Conservation (phyloP, 352 stramenopile genomes). For the Phytophthora tentaculata region DNA sequence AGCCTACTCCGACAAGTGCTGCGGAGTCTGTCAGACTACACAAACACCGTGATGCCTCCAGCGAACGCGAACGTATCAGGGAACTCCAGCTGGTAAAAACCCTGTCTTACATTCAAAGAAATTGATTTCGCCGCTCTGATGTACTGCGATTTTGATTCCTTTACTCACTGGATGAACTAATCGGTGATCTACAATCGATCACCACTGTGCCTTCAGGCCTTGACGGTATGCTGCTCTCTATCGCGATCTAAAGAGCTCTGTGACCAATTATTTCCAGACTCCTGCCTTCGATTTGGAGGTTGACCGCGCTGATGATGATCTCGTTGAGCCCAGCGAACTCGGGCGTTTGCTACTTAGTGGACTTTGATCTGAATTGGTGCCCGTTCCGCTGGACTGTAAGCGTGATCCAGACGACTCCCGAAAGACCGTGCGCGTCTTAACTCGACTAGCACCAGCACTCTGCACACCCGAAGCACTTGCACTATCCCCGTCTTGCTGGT, state of each 20-base stretch:
- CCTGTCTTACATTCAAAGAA: constrained; percentile 10
- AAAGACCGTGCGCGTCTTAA: constrained; percentile 17
- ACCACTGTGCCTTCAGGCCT: constrained; percentile 16
- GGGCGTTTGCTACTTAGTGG: constrained; percentile 27
- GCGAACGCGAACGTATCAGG: constrained; percentile 19
- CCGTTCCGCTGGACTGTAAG: constrained; percentile 22
- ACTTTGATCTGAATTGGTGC: constrained; percentile 24
- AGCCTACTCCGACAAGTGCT: constrained; percentile 73
- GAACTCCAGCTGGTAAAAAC: constrained; percentile 1
- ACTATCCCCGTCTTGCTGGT: constrained; percentile 44
- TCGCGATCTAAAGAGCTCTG: constrained; percentile 24
- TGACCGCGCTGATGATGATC: constrained; percentile 18
- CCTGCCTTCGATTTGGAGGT: constrained; percentile 25
- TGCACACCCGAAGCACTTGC: constrained; percentile 9
- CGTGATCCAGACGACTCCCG: constrained; percentile 26
- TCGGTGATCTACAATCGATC: constrained; percentile 45
- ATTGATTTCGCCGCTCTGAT: constrained; percentile 11
- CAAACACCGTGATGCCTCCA: constrained; percentile 27
- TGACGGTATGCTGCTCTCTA: constrained; percentile 2
- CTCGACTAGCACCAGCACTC: constrained; percentile 16
- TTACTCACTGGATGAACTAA: constrained; percentile 26
- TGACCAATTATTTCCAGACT: constrained; percentile 37
- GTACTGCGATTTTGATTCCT: constrained; percentile 2
- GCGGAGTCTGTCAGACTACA: constrained; percentile 54
- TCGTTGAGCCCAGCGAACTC: constrained; percentile 28